Percentiles rank a stretch among this genome's conserved stretches.
phyloP scores from a whole-genome alignment of 148 eudicot species.

The Cornus florida region DNA sequence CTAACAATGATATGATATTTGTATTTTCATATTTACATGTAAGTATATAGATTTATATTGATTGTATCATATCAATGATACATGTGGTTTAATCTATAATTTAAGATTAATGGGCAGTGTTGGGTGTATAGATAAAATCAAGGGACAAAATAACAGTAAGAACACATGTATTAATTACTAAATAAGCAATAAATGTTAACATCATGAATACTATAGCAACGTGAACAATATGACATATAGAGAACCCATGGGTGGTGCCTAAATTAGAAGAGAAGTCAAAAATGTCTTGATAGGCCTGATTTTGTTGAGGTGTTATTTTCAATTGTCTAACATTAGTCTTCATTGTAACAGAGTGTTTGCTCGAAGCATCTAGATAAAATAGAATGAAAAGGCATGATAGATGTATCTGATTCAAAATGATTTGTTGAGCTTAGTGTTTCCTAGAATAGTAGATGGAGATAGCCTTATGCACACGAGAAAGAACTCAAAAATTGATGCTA shows the following conservation, averaged over 20 bases:
- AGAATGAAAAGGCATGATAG: no score
- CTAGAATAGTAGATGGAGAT: no score
- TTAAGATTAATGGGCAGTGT: not conserved
- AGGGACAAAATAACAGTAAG: not conserved
- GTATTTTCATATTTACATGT: not conserved
- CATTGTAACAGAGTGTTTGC: no score
- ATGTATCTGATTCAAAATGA: no score
- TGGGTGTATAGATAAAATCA: not conserved
- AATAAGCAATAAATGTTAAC: not conserved
- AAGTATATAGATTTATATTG: conserved; percentile 1
- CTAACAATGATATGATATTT: not conserved
- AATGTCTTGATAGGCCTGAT: not conserved
- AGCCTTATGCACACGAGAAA: no score
- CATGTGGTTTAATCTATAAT: not conserved
- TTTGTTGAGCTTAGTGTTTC: no score
- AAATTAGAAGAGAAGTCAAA: not conserved
- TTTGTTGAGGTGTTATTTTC: not conserved
- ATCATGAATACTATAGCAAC: not conserved
- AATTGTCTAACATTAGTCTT: no score
- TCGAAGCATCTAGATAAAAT: no score
- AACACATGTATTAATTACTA: not conserved
- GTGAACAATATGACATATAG: not conserved
- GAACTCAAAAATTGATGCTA: no score
- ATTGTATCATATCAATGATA: not conserved
- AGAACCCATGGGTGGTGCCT: not conserved